These are phyloP conservation scores for Candida smagusa DNA, from an alignment of 1,139 yeast species.

Conservation along the genomic window DNA sequence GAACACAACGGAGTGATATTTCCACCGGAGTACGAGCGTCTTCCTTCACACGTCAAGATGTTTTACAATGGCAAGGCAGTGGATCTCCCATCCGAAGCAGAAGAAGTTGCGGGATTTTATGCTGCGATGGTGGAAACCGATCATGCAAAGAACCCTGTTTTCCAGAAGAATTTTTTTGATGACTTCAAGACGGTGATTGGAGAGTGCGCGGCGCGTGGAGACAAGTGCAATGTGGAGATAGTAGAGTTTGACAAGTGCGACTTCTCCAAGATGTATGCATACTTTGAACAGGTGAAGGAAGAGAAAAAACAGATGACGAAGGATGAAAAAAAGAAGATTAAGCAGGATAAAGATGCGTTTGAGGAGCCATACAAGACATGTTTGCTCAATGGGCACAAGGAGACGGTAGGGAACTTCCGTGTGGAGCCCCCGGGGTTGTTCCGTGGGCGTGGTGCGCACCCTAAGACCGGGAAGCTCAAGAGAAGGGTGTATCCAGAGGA, in stretches of 20 bases:
- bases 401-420: constrained; percentile 89
- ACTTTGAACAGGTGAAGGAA: constrained; percentile 69
- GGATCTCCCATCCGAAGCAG: constrained; percentile 73
- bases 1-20: constrained; percentile 90
- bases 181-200: constrained; percentile 71
- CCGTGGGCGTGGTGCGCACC: constrained; percentile 96
- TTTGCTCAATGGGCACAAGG: constrained; percentile 79
- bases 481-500: constrained; percentile 86
- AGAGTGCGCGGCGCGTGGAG: constrained; percentile 40
- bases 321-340: constrained; percentile 70
- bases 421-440: constrained; percentile 96
- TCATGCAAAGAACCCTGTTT: constrained; percentile 82
- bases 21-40: constrained; percentile 87
- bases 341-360: constrained; percentile 65
- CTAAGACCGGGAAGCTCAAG: constrained; percentile 87
- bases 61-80: constrained; percentile 77
- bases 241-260: constrained; percentile 68
- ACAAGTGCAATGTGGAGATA: constrained; percentile 60
- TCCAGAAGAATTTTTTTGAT: constrained; percentile 79
- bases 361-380: constrained; percentile 87
- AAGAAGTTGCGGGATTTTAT: constrained; percentile 94
- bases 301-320: constrained; percentile 65
- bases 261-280: constrained; percentile 68
- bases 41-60: constrained; percentile 77
- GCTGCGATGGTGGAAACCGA: constrained; percentile 88